Percentiles rank a stretch among this genome's conserved stretches.
phyloP scores from a whole-genome alignment of 352 stramenopile species.

The Globisporangium viniferum region DNA sequence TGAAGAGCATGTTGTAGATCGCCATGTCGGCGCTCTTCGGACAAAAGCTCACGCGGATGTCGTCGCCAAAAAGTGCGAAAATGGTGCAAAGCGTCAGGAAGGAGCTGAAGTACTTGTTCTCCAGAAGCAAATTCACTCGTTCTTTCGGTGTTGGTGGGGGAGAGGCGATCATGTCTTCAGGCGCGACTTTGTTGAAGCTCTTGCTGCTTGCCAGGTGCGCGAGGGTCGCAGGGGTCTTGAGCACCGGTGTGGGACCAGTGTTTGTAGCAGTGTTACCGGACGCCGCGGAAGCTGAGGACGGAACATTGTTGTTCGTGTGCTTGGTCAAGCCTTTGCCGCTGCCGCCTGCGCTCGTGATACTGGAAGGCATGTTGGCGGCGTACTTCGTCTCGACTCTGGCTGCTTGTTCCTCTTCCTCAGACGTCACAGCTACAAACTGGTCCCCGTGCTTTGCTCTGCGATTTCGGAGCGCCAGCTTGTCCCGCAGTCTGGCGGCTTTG shows the following conservation, averaged over 20 bases:
- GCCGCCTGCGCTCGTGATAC: conserved; percentile 18
- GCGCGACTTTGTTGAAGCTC: conserved; percentile 65
- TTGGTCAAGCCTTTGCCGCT: conserved; percentile 12
- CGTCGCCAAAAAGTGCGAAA: conserved; percentile 86
- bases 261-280: neutral
- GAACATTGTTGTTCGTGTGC: conserved; percentile 7
- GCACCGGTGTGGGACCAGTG: conserved; percentile 24
- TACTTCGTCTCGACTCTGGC: conserved; percentile 17
- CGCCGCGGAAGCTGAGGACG: conserved; percentile 11
- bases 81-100: conserved; percentile 77
- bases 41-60: conserved; percentile 73
- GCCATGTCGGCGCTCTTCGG: conserved; percentile 55
- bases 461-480: conserved; percentile 42
- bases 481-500: conserved; percentile 11
- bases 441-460: conserved; percentile 39
- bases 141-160: conserved; percentile 36
- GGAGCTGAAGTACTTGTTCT: conserved; percentile 68
- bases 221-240: conserved; percentile 34
- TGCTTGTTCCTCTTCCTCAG: conserved; percentile 22
- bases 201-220: conserved; percentile 39
- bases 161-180: conserved; percentile 41
- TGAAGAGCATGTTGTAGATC: conserved; percentile 81
- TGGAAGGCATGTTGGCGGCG: conserved; percentile 29
- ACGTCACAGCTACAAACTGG: conserved; percentile 29
- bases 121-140: conserved; percentile 48